phyloP scores from a whole-genome alignment of 78 protist genomes.

The Dictyostelium intermedium region DNA sequence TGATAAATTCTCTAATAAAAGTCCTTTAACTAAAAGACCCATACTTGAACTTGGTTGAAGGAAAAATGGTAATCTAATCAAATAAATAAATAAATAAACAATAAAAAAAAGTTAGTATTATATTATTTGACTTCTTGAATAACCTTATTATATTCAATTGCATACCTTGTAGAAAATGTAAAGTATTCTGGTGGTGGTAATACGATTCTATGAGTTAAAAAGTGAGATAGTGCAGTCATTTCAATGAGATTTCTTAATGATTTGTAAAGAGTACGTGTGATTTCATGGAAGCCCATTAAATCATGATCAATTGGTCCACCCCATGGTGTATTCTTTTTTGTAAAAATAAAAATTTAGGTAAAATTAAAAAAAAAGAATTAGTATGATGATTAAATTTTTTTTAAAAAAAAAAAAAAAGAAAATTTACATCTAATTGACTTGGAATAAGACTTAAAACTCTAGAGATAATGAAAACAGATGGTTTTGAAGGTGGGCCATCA shows the following conservation, averaged over 20 bases:
- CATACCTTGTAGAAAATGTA: slow-evolving; percentile 28
- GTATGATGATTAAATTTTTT: not conserved
- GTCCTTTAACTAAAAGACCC: slow-evolving; percentile 70
- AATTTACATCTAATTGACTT: slow-evolving; percentile 37
- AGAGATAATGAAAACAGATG: slow-evolving; percentile 2
- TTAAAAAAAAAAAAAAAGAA: not conserved
- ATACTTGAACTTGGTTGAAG: slow-evolving; percentile 64
- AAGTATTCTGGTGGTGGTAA: slow-evolving; percentile 59
- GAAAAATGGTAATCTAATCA: slow-evolving; percentile 47
- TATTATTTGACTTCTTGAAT: not conserved
- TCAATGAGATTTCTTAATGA: slow-evolving; percentile 53
- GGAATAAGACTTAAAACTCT: slow-evolving; percentile 67
- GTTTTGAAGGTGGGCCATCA: slow-evolving; percentile 25
- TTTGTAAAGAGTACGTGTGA: slow-evolving; percentile 48
- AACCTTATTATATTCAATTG: not conserved
- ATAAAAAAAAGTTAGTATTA: not conserved
- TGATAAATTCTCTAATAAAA: slow-evolving; percentile 29
- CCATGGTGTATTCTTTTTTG: slow-evolving; percentile 45
- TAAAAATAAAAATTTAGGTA: not conserved
- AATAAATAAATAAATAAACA: no score
- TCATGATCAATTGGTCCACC: slow-evolving; percentile 79
- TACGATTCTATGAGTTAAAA: slow-evolving; percentile 46
- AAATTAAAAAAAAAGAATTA: not conserved
- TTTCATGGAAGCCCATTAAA: slow-evolving; percentile 75
- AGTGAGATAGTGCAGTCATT: slow-evolving; percentile 34